Base-by-base conservation (phyloP, 768 basidiomycete genomes). In the Lactarius hatsudake region DNA sequence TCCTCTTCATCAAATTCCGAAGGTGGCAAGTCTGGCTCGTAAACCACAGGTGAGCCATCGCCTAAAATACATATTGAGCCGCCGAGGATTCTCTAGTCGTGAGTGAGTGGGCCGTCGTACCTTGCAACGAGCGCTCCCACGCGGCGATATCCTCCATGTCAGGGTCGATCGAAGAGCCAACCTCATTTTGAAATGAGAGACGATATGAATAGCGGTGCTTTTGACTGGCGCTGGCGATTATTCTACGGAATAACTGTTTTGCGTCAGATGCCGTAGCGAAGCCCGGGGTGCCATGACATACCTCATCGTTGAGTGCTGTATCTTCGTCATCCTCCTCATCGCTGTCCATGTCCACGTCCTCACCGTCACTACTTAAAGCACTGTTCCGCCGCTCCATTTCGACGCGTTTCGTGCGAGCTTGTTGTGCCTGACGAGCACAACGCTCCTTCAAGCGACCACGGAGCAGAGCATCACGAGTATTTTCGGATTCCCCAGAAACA, bases 141-240 rank as follows among this genome's bases (percentile, higher is more conserved):
- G 74, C 72, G 26, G 71, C 76, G 5, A 83, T 74, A 64, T 90
- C 88, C 40, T 91, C 88, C 72, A 90, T 76, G 73, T 86, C 85
- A 5, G 90, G 90, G 73, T 91, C 90, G 65, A 90, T 84, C 1
- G 90, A 91, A 18, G 88, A 89, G 6, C 90, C 90, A 3, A 91
- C 89, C 65, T 90, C 88, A 20, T 78, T 73, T 32, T 84, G 81
- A 67, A 88, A 91, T 1, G 88, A 90, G 3, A 89, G 73, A 10
- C 83, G 81, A 70, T 87, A 90, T 2, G 80, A 75, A 72, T 90
- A 83, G 2, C 74, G 78, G 20, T 77, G 74, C 71, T 82, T 86
- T 13, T 81, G 78, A 38, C 79, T 81, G 15, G 84, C 77, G 72
- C 83, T 85, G 8, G 80, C 78, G 75, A 91, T 79, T 34, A 91